Conservation (phyloP, 805 yeast genomes). For the Nakazawaea ambrosiae region DNA sequence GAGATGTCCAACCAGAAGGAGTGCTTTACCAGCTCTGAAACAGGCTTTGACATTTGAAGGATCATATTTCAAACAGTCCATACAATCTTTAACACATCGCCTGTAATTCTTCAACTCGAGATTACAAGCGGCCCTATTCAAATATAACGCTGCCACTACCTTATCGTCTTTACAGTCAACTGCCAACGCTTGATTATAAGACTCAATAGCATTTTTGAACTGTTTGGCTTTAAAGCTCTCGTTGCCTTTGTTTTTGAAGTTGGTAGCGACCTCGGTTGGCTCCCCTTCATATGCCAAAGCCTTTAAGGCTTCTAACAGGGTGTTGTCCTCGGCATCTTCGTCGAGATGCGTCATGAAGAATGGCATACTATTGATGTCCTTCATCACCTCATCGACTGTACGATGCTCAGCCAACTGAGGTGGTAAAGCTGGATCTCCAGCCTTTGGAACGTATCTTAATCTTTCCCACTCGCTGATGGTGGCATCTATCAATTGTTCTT, state of each 20-base stretch:
- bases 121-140: slow-evolving; percentile 90
- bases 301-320: slow-evolving; percentile 77
- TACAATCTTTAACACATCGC: slow-evolving; percentile 80
- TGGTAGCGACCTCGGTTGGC: slow-evolving; percentile 84
- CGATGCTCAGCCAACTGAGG: slow-evolving; percentile 75
- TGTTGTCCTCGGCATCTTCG: slow-evolving; percentile 69
- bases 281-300: slow-evolving; percentile 94
- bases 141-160: slow-evolving; percentile 55
- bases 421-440: slow-evolving; percentile 69
- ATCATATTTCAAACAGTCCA: slow-evolving; percentile 56
- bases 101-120: slow-evolving; percentile 81
- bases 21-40: slow-evolving; percentile 79
- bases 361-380: slow-evolving; percentile 78
- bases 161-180: slow-evolving; percentile 52
- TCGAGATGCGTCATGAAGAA: slow-evolving; percentile 89
- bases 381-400: slow-evolving; percentile 67
- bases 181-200: slow-evolving; percentile 74
- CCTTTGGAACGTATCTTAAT: slow-evolving; percentile 20
- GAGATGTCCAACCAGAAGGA: slow-evolving; percentile 53
- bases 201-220: slow-evolving; percentile 69
- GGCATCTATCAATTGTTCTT: slow-evolving; percentile 7
- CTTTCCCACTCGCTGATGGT: slow-evolving; percentile 26
- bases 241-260: slow-evolving; percentile 90
- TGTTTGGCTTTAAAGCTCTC: slow-evolving; percentile 70
- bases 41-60: slow-evolving; percentile 77